phyloP scores from a whole-genome alignment of 2,329 filamentous ascomycete species.

The Diplodia seriata region DNA sequence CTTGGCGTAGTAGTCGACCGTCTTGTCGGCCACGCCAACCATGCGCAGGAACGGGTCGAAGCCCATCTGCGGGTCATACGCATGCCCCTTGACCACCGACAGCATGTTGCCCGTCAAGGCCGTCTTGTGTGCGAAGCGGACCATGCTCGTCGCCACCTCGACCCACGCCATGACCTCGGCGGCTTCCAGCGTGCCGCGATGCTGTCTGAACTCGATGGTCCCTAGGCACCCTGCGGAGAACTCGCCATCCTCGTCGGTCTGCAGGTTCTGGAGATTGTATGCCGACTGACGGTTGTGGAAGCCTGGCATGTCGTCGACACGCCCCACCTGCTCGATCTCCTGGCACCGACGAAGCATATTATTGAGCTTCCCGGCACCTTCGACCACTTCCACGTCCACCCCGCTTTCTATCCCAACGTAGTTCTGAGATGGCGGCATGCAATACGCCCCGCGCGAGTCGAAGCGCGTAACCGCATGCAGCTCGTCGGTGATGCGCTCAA shows the following conservation, averaged over 20 bases:
- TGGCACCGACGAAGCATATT: background rate
- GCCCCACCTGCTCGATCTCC: background rate
- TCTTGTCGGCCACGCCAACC: background rate
- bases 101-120: constrained; percentile 4
- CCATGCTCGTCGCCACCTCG: constrained; percentile 34
- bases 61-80: background rate
- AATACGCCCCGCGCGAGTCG: background rate
- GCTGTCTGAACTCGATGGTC: constrained; percentile 45
- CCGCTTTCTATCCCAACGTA: background rate
- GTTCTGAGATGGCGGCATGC: background rate
- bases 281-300: background rate
- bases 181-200: constrained; percentile 38
- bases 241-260: background rate
- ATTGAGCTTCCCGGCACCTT: background rate
- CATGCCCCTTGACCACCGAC: background rate
- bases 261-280: background rate
- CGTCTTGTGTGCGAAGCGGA: constrained; percentile 4
- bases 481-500: constrained; percentile 40
- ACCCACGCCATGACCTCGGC: constrained; percentile 41
- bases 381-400: background rate
- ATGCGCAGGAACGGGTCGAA: background rate
- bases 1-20: constrained; percentile 14
- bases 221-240: background rate
- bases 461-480: constrained; percentile 38
- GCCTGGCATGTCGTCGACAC: background rate